phyloP scores from a whole-genome alignment of 1,284 basidiomycete species.

The Ceratorhiza oryzae-sativae region DNA sequence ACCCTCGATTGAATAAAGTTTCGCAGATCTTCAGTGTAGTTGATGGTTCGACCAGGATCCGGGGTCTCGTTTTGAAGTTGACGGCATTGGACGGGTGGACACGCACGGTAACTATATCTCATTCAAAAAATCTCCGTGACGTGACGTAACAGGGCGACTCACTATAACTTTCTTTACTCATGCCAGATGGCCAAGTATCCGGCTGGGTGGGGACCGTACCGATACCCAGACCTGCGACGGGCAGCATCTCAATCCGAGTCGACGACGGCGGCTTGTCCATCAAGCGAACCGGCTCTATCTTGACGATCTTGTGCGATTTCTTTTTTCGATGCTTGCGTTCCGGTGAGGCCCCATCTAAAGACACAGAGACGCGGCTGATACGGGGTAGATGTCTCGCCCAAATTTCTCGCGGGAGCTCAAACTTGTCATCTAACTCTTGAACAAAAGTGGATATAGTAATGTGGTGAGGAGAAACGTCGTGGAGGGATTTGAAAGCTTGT shows the following conservation, averaged over 20 bases:
- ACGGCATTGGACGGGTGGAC: not conserved
- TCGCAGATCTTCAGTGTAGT: not conserved
- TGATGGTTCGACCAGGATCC: not conserved
- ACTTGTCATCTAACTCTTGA: not conserved
- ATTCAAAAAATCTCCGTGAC: not conserved
- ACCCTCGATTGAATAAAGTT: not conserved
- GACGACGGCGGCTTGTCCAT: not conserved
- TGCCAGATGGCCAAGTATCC: not conserved
- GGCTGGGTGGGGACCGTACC: not conserved
- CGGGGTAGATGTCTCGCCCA: not conserved
- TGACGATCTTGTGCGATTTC: not conserved
- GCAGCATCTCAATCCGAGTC: not conserved
- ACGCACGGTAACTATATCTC: not conserved
- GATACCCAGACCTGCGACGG: not conserved
- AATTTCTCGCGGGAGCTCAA: not conserved
- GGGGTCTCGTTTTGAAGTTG: not conserved
- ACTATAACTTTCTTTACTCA: not conserved
- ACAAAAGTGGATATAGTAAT: not conserved
- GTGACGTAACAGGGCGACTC: not conserved
- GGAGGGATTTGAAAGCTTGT: not conserved
- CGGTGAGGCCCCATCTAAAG: not conserved
- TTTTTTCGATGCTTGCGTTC: not conserved
- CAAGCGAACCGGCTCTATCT: not conserved
- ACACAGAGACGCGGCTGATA: not conserved
- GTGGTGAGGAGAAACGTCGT: not conserved